Evolutionary conservation across 106 monocot genomes (phyloP), one percentile per base, ranked within the genome.

Genomic region (Allium cepa): DNA sequence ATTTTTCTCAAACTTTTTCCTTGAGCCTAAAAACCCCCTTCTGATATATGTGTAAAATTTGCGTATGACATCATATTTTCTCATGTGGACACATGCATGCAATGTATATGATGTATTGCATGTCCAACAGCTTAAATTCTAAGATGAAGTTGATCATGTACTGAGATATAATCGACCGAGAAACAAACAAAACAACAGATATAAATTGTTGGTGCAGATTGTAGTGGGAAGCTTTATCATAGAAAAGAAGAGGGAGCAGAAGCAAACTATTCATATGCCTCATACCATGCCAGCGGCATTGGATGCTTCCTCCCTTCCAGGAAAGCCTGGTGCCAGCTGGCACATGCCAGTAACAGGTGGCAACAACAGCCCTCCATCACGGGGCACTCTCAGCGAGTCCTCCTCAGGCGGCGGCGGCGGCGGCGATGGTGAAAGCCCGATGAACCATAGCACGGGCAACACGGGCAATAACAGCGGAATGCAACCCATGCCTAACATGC

Each of bases 211-310:
- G 60, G 26, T 77, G 48, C 80, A 96, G 96, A 84, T 96, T 9
- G 84, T 96, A 3, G 74, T 96, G 53, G 96, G 96, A 11, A 88
- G 92, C 66, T 96, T 96, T 64, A 74, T 82, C 46, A 79, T 82
- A 11, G 88, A 92, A 18, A 86, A 81, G 27, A 82, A 77, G 62
- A 96, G 89, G 64, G 92, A 92, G 61, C 45, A 69, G 4, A 96
- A 88, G 75, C 66, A 49, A 2, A 61, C 10, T 11, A 66, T 14
- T 62, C 53, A 36, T 5, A 5, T 36, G 36, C 36, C 36, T 36
- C 36, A 36, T 36, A 36, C 3, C 36, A 36, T 36, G 36, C 36
- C 36, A 36, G 36, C 36, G 5, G 18, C 53, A 15, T 0, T 15
- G 0, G 53, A 55, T 55, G 13, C 53, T 13, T 61, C 69, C 14